Evolutionary conservation across 2,329 filamentous ascomycete species (phyloP), one percentile per base, ranked within the genome.

Genomic region (Drechslerella dactyloides): DNA sequence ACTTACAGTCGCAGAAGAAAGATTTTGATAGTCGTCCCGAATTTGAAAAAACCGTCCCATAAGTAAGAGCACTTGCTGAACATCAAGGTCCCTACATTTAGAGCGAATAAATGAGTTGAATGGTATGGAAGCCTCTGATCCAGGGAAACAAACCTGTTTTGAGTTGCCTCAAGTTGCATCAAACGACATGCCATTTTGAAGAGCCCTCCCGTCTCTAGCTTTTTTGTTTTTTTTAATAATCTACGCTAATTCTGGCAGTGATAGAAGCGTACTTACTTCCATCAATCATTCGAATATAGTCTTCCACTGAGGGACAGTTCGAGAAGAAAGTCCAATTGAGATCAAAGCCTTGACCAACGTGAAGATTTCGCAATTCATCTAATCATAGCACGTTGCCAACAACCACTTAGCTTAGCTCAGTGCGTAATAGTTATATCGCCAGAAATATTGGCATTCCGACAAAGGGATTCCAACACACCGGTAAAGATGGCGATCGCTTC

Each of bases 11-110:
- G 11, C 21, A 7, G 57, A 68, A 1, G 23, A n/a, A 5, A 68
- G 55, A 33, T 68, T 68, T 19, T 59, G 48, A 40, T 59, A 55
- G 15, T 68, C 63, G 11, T 68, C 55, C 6, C 63, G 55, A n/a
- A 68, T 68, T 50, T 68, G 63, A 35, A 68, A 68, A 33, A 60
- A 68, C 7, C 63, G 63, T 2, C 63, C 63, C 35, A 68, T 40
- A 21, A 68, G 19, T 2, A 54, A 54, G 23, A 68, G 19, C 23
- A 68, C n/a, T 8, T 56, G 27, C 33, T 66, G 53, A 44, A 66
- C 62, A 13, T 66, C 46, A 6, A 66, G 46, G 1, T 66, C 35
- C n/a, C 62, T 66, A 51, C 2, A 44, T 48, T 1, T 3, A 24
- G 10, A 37, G n/a, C 24, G 13, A 19, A 5, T 42, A 42, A 13